These are phyloP conservation scores for Skeletonema marinoi DNA, from an alignment of 108 stramenopile genomes.

Conservation along the genomic window DNA sequence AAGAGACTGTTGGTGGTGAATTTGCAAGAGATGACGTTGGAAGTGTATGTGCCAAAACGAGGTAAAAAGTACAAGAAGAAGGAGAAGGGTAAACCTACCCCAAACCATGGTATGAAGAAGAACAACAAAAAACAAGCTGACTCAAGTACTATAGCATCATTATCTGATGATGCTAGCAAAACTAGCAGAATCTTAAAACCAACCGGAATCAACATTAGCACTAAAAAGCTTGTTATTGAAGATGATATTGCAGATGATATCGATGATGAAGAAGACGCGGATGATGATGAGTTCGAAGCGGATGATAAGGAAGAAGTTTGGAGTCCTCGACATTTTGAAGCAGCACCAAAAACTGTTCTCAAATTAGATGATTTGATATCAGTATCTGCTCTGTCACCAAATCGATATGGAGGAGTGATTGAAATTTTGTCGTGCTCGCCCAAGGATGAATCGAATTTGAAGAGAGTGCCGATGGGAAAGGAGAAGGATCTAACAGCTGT, in stretches of 20 bases:
- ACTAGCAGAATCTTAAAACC: neutral
- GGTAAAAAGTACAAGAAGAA: neutral
- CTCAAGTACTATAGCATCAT: neutral
- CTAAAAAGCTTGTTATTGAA: neutral
- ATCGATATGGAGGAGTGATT: conserved; percentile 4
- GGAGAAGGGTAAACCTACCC: neutral
- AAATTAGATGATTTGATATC: conserved; percentile 22
- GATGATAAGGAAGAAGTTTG: conserved; percentile 8
- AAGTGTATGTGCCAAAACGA: conserved; percentile 15
- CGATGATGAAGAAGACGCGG: neutral
- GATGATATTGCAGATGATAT: neutral
- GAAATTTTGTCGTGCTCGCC: conserved; percentile 8
- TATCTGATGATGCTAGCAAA: neutral
- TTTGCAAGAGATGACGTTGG: conserved; percentile 37
- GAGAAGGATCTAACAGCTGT: neutral
- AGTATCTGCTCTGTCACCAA: conserved; percentile 16
- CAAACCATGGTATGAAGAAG: neutral
- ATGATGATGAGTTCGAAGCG: conserved; percentile 1
- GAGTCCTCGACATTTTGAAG: conserved; percentile 12
- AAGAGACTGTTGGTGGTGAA: conserved; percentile 23
- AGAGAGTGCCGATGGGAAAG: neutral
- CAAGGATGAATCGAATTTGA: neutral
- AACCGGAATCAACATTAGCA: conserved; percentile 14
- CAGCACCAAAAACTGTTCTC: conserved; percentile 2
- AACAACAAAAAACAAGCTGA: neutral